Base-by-base conservation (phyloP, 176 grass and related monocot genomes). In the Carex kokanica region DNA sequence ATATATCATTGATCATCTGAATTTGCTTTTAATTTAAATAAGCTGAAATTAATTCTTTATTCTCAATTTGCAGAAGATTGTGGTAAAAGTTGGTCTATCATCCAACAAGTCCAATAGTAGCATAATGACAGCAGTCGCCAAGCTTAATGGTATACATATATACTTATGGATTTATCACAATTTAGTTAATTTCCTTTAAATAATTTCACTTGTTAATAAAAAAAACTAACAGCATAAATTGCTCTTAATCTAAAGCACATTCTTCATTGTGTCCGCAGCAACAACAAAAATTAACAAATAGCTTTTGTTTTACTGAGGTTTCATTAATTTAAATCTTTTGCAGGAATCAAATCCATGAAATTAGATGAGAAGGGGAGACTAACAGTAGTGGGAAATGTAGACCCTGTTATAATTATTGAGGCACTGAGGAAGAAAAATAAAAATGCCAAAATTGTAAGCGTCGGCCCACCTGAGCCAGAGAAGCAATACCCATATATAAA, bases 371-470 rank as follows among this genome's bases (percentile, higher is more conserved):
- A 51, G 14, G 36, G 59, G 59, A 81, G 36, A 64, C 21, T 81
- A 14, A 81, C 57, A 65, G 5, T 81, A 65, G 79, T 81, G 13
- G 79, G 79, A 8, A 40, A 14, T 14, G 79, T 65, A 51, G 79
- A 81, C 38, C 79, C 79, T 38, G 59, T 81, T 49, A 20, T 41
- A 25, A 36, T 60, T 24, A 32, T 81, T 81, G 57, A 60, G 8
- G 61, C 54, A 14, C 34, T 81, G 32, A 81, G 79, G n/a, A 81
- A 81, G 79, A 81, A 81, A 64, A 40, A 64, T 11, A 81, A 65
- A 64, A 27, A 63, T 47, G 79, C 57, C 2, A 81, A 43, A 8
- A 60, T 81, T 13, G 11, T 63, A 25, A 81, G 79, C 23, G 54
- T 60, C 12, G 58, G 79, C 0, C 57, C 17, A 2, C 23, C 57